Percentiles rank a stretch among this genome's conserved stretches.
phyloP scores from a whole-genome alignment of 345 rosid species.

The Corchorus olitorius region DNA sequence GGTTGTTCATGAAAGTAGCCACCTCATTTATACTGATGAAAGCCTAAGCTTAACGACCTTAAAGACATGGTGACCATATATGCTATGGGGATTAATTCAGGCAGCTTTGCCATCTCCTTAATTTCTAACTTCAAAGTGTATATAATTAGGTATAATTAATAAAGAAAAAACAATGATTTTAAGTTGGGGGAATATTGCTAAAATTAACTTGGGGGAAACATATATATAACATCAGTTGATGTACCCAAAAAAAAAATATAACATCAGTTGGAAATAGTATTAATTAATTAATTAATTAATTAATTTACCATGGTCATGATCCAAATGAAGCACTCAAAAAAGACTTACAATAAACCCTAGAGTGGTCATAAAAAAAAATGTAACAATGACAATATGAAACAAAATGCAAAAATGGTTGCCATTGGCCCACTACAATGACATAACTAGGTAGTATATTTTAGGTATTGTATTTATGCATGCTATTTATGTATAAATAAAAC shows the following conservation, averaged over 20 bases:
- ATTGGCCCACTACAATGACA: not conserved
- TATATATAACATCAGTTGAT: not conserved
- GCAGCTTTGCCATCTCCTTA: not conserved
- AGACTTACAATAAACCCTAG: not conserved
- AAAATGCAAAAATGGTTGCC: too few relatives aligned
- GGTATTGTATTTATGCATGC: not conserved
- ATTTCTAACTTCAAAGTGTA: too few relatives aligned
- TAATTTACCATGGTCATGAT: not conserved
- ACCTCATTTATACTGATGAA: not conserved
- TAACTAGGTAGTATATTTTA: too few relatives aligned
- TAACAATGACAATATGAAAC: not conserved
- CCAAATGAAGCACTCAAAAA: not conserved
- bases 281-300: not conserved
- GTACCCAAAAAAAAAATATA: too few relatives aligned
- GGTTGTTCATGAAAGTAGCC: not conserved
- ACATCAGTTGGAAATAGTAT: not conserved
- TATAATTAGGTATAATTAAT: too few relatives aligned
- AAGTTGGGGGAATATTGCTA: not conserved
- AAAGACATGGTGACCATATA: not conserved
- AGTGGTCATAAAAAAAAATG: not conserved
- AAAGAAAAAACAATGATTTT: not conserved
- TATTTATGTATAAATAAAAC: too few relatives aligned
- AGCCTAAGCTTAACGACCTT: not conserved
- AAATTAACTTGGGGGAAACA: too few relatives aligned
- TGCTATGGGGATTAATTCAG: not conserved